phyloP scores from a whole-genome alignment of 202 grass and related monocot genomes.

The Setaria italica region DNA sequence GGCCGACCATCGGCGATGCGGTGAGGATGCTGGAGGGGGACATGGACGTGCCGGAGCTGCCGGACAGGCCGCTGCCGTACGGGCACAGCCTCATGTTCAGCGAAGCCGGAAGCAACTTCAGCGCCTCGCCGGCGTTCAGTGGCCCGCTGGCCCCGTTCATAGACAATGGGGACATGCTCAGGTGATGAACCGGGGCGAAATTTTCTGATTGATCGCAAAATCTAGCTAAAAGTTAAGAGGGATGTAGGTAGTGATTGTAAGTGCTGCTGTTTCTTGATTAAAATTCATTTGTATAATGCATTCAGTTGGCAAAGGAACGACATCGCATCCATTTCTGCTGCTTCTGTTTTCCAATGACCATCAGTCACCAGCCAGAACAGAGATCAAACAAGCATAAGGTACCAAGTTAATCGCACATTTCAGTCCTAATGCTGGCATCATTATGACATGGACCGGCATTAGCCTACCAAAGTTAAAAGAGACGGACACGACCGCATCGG shows the following conservation, averaged over 20 bases:
- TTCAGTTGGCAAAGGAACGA: conserved; percentile 5
- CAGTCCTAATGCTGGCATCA: conserved; percentile 12
- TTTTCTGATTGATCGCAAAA: neutral
- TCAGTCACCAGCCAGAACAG: neutral
- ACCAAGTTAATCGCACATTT: conserved; percentile 13
- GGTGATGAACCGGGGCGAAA: conserved; percentile 46
- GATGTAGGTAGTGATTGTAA: neutral
- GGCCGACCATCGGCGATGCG: conserved; percentile 87
- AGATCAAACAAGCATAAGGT: conserved; percentile 14
- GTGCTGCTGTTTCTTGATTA: conserved; percentile 30
- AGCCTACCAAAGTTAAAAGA: neutral
- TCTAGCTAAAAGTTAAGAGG: neutral
- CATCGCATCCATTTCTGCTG: conserved; percentile 27
- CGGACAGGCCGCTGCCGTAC: conserved; percentile 75
- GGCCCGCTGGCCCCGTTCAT: conserved; percentile 38
- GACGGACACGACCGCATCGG: neutral
- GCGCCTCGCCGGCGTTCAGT: conserved; percentile 59
- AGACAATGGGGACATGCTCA: conserved; percentile 71
- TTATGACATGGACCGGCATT: neutral
- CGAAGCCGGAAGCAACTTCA: conserved; percentile 59
- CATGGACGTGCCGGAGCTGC: conserved; percentile 77
- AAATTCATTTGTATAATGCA: conserved; percentile 32
- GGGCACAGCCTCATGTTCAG: conserved; percentile 56
- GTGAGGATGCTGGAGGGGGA: conserved; percentile 94
- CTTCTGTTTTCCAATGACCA: neutral